phyloP scores from a whole-genome alignment of 192 early-diverging fungal genomes.

The Umbelopsis isabellina region DNA sequence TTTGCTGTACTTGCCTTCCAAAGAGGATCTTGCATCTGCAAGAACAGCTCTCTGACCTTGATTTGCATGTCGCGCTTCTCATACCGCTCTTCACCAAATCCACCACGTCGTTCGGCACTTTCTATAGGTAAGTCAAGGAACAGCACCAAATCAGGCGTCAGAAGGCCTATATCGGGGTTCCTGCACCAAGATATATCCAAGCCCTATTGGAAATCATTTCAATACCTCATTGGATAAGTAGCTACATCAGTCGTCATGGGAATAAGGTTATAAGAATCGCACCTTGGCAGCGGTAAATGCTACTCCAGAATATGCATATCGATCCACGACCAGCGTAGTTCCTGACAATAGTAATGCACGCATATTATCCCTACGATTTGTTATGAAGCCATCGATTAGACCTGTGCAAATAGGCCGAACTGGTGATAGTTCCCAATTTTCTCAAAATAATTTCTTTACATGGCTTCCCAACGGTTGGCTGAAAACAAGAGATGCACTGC shows the following conservation, averaged over 20 bases:
- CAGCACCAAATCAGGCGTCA: slow-evolving; percentile 85
- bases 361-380: slow-evolving; percentile 57
- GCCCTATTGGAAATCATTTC: slow-evolving; percentile 46
- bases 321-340: slow-evolving; percentile 82
- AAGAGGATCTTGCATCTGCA: slow-evolving; percentile 52
- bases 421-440: not conserved
- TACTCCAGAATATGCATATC: slow-evolving; percentile 96
- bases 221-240: not conserved
- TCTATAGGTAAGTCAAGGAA: slow-evolving; percentile 84
- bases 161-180: slow-evolving; percentile 80
- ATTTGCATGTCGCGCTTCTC: slow-evolving; percentile 85
- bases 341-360: slow-evolving; percentile 64
- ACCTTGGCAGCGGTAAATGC: slow-evolving; percentile 91
- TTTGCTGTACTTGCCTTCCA: slow-evolving; percentile 47
- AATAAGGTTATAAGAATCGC: slow-evolving; percentile 1
- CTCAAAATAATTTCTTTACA: slow-evolving; percentile 48
- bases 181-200: slow-evolving; percentile 89
- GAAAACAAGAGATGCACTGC: slow-evolving; percentile 94
- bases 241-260: not conserved
- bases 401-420: too few species aligned
- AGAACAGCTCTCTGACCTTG: slow-evolving; percentile 74
- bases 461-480: slow-evolving; percentile 94
- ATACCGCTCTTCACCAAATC: slow-evolving; percentile 93
- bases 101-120: slow-evolving; percentile 76
- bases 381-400: not conserved